phyloP scores from a whole-genome alignment of 345 rosid species.

The Abelmoschus esculentus region DNA sequence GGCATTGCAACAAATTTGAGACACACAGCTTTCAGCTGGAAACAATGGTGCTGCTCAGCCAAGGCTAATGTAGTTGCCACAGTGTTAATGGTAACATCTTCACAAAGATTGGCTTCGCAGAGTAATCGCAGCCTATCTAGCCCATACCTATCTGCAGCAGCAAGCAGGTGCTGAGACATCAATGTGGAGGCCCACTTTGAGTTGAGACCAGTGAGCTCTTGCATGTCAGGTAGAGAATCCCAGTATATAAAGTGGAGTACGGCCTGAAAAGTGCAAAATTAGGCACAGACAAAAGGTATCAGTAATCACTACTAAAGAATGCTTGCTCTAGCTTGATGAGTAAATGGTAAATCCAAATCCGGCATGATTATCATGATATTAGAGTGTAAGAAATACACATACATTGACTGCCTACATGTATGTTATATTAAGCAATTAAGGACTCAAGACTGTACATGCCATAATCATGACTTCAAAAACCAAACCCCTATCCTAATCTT shows the following conservation, averaged over 20 bases:
- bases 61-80: conserved; percentile 61
- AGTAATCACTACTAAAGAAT: background rate
- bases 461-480: background rate
- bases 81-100: conserved; percentile 50
- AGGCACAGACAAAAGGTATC: background rate
- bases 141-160: conserved; percentile 65
- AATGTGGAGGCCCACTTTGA: conserved; percentile 55
- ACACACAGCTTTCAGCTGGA: conserved; percentile 54
- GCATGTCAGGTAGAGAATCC: conserved; percentile 50
- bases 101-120: conserved; percentile 48
- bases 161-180: conserved; percentile 67
- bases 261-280: conserved; percentile 32
- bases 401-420: background rate
- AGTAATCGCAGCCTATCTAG: conserved; percentile 48
- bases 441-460: background rate
- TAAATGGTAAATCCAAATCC: background rate
- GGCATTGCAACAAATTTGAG: conserved; percentile 51
- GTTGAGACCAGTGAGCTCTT: conserved; percentile 50
- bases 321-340: background rate
- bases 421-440: background rate
- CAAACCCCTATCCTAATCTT: background rate
- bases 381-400: background rate
- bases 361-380: background rate
- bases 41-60: conserved; percentile 69
- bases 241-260: conserved; percentile 57